phyloP scores from a whole-genome alignment of 1,284 basidiomycete species.

The Hypsizygus ulmarius region DNA sequence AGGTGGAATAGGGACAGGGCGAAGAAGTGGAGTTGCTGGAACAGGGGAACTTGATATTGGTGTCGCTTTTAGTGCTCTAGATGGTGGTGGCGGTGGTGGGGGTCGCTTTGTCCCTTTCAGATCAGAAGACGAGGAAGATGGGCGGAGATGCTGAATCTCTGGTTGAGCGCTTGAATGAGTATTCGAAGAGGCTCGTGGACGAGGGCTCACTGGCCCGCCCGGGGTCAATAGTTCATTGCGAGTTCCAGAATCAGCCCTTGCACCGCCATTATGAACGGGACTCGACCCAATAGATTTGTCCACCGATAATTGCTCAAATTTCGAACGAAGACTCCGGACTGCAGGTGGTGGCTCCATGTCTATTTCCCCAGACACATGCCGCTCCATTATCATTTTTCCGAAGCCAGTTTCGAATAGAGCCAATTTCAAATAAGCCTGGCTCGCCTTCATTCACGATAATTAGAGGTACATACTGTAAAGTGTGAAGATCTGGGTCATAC shows the following conservation, averaged over 20 bases:
- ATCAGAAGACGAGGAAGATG: constrained; percentile 54
- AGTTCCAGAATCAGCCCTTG: neutral
- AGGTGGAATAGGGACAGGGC: constrained; percentile 40
- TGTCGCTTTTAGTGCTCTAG: constrained; percentile 36
- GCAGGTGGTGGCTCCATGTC: constrained; percentile 55
- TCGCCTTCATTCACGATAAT: no score
- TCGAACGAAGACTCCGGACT: constrained; percentile 64
- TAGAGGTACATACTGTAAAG: no score
- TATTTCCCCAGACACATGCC: constrained; percentile 27
- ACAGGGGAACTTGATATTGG: constrained; percentile 30
- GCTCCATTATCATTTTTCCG: constrained; percentile 7
- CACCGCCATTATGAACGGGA: constrained; percentile 9
- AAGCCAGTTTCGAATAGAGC: neutral
- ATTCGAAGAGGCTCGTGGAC: constrained; percentile 39
- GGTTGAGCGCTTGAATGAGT: constrained; percentile 24
- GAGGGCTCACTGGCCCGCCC: constrained; percentile 32
- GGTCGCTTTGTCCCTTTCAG: constrained; percentile 44
- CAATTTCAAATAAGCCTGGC: no score
- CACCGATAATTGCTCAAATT: constrained; percentile 60
- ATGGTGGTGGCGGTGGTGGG: constrained; percentile 60
- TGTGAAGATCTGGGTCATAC: no score
- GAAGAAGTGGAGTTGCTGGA: constrained; percentile 37
- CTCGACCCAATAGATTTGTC: constrained; percentile 21
- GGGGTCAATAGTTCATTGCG: constrained; percentile 25
- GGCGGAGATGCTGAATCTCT: constrained; percentile 33